Evolutionary conservation across 148 eudicot genomes (phyloP).

Genomic region (Cornus controversa): DNA sequence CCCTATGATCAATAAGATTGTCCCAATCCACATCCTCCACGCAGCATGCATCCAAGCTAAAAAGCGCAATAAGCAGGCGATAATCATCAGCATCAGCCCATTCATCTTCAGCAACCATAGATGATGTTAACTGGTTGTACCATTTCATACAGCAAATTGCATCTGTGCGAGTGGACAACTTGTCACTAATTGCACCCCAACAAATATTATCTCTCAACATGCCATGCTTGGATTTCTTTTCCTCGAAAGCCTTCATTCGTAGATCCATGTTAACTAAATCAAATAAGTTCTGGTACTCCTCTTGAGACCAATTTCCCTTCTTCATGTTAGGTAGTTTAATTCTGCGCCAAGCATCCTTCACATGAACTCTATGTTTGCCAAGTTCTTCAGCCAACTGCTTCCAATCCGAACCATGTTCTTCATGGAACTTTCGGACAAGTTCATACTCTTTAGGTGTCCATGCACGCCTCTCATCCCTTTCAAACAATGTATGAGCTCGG

Average conservation of each 20-base stretch:
- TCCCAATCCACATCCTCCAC: conserved; percentile 47
- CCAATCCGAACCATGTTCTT: conserved; percentile 37
- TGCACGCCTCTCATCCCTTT: conserved; percentile 28
- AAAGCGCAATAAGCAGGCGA: conserved; percentile 32
- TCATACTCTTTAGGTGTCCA: conserved; percentile 41
- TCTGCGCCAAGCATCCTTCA: conserved; percentile 32
- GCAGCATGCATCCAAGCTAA: conserved; percentile 34
- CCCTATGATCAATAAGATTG: conserved; percentile 34
- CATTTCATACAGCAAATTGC: conserved; percentile 32
- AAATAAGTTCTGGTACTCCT: conserved; percentile 36
- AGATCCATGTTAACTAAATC: conserved; percentile 37
- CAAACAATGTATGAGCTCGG: conserved; percentile 34
- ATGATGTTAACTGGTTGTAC: conserved; percentile 31
- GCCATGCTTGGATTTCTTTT: conserved; percentile 32
- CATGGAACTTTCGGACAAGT: conserved; percentile 15
- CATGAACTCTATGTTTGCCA: conserved; percentile 34
- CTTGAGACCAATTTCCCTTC: conserved; percentile 40
- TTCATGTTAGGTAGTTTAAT: conserved; percentile 16
- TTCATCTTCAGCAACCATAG: conserved; percentile 29
- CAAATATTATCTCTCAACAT: conserved; percentile 39
- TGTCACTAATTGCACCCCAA: conserved; percentile 34
- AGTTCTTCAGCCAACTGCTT: conserved; percentile 27
- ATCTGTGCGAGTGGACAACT: conserved; percentile 23
- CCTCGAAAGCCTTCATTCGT: conserved; percentile 24
- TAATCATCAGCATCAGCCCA: conserved; percentile 50